Evolutionary conservation across 1,284 basidiomycete species (phyloP).

Genomic region (Sporisorium iseilematis-ciliati): DNA sequence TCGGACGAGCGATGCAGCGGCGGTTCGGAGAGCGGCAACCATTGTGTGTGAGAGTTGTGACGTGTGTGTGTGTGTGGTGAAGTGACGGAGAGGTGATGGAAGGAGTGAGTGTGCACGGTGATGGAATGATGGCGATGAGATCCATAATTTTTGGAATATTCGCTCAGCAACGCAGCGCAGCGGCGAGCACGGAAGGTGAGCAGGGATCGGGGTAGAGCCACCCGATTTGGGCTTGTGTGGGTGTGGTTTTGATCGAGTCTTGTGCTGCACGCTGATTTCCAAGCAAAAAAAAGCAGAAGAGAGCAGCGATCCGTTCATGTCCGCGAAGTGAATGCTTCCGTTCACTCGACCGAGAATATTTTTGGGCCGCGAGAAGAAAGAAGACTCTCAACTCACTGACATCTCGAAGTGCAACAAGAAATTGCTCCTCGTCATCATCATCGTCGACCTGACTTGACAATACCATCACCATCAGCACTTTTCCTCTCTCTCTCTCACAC

Average conservation of each 20-base stretch:
- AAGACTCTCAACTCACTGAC: not conserved
- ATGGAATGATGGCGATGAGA: constrained; percentile 39
- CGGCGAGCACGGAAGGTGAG: not conserved
- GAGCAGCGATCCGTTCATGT: constrained; percentile 18
- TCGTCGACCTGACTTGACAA: no score
- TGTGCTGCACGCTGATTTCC: not conserved
- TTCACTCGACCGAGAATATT: constrained; percentile 46
- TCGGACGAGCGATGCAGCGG: constrained; percentile 50
- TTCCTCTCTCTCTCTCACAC: no score
- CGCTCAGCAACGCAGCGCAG: constrained; percentile 7
- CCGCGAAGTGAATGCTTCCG: not conserved
- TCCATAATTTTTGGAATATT: constrained; percentile 39
- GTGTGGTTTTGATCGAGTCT: constrained; percentile 7
- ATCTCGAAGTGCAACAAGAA: not conserved
- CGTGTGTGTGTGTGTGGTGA: constrained; percentile 10
- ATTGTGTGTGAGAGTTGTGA: constrained; percentile 39
- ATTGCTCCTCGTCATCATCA: constrained; percentile 7
- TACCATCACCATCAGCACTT: not conserved
- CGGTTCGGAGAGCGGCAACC: constrained; percentile 54
- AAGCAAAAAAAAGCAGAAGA: no score
- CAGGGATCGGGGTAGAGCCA: not conserved
- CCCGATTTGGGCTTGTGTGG: not conserved
- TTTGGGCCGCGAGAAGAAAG: constrained; percentile 19
- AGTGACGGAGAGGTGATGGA: constrained; percentile 9
- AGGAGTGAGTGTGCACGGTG: not conserved